A percentile compares a stretch with the other conserved stretches of the same genome.
Evolutionary conservation across 306 rosid genomes (phyloP).

Genomic region (Delonix regia): DNA sequence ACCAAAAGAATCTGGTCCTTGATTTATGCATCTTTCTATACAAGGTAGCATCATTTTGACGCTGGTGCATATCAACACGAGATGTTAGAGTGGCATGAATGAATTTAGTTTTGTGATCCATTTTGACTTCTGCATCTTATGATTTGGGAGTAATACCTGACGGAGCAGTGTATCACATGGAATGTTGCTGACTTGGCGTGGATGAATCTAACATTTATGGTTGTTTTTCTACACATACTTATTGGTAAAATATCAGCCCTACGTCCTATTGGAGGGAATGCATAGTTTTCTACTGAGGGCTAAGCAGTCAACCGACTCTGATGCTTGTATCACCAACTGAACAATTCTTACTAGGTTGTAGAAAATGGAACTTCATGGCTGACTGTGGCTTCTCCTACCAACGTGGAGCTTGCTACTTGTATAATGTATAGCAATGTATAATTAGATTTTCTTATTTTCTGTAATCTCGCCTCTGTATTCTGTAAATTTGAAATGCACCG

Average conservation of each 20-base stretch:
- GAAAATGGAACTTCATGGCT: background rate
- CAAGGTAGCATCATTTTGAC: too few species aligned
- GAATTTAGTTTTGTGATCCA: too few species aligned
- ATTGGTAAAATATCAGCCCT: background rate
- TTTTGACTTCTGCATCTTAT: slow-evolving; percentile 36
- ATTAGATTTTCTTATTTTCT: slow-evolving; percentile 2
- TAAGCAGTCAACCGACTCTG: background rate
- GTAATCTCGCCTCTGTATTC: background rate
- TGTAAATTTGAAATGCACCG: background rate
- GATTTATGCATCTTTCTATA: too few species aligned
- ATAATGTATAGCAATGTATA: slow-evolving; percentile 29
- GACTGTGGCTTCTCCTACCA: slow-evolving; percentile 23
- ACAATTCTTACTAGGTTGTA: background rate
- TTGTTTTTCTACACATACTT: background rate
- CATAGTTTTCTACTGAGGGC: too few species aligned
- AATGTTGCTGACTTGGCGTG: slow-evolving; percentile 10
- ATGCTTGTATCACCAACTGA: slow-evolving; percentile 34
- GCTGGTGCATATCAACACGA: too few species aligned
- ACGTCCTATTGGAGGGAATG: background rate
- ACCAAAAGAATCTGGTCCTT: slow-evolving; percentile 36
- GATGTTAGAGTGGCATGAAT: too few species aligned
- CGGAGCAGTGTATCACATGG: slow-evolving; percentile 15
- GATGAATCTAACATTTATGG: slow-evolving; percentile 4
- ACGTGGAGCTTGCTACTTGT: slow-evolving; percentile 32
- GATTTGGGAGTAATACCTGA: slow-evolving; percentile 1